Conservation (phyloP, 2,329 filamentous ascomycete genomes). For the Neocucurbitaria cava region DNA sequence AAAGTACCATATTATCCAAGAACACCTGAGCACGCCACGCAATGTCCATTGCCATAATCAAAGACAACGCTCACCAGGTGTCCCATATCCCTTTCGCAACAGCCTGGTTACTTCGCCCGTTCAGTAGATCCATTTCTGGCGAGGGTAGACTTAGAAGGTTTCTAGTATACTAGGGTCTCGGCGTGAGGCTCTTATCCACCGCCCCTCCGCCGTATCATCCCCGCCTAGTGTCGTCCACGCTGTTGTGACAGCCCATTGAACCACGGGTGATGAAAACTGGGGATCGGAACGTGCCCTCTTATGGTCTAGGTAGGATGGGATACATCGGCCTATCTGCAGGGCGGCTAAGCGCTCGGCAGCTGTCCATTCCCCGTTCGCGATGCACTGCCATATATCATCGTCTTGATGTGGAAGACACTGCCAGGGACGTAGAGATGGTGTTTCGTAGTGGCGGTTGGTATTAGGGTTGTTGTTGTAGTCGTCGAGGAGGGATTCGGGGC, state of each 20-base stretch:
- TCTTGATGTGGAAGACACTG: background rate
- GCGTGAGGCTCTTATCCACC: too few species aligned
- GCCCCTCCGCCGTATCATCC: constrained; percentile 20
- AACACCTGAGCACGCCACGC: background rate
- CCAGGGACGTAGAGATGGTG: background rate
- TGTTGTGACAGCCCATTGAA: constrained; percentile 31
- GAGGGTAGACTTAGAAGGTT: too few species aligned
- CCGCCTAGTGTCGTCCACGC: constrained; percentile 23
- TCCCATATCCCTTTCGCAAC: constrained; percentile 9
- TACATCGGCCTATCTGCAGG: constrained; percentile 27
- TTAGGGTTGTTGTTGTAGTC: background rate
- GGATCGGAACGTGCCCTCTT: constrained; percentile 7
- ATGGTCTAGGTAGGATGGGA: constrained; percentile 24
- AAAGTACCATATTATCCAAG: background rate
- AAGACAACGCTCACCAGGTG: background rate
- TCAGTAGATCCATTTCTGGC: constrained; percentile 4
- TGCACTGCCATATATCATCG: background rate
- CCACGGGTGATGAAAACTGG: constrained; percentile 18
- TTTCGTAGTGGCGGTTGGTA: too few species aligned
- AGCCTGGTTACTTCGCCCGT: background rate
- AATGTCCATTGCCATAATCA: background rate
- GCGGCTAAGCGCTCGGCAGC: constrained; percentile 18
- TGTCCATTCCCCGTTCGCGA: constrained; percentile 8
- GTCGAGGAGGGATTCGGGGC: too few species aligned
- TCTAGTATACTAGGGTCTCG: too few species aligned